Evolutionary conservation across 2,329 filamentous ascomycete genomes (phyloP), one percentile per base, ranked within the genome.

Genomic region (Penicillium sp.): DNA sequence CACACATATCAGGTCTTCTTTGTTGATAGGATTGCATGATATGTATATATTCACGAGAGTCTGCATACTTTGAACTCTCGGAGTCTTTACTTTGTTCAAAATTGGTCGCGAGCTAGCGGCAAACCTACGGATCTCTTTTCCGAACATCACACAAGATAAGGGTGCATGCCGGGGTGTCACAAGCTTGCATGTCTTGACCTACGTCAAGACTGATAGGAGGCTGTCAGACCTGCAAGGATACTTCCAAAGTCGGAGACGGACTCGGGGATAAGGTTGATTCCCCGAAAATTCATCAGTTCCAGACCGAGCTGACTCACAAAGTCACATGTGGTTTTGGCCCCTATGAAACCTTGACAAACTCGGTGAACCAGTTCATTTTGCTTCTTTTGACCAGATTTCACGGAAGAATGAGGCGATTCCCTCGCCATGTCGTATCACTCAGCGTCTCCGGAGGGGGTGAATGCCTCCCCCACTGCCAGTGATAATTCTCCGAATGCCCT

Each of bases 381-480:
- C 24, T 14, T 36, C 22, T 40, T 25, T 13, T n/a, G 8, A 25
- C 9, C 33, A 9, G 7, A 7, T 8, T 36, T 11, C 5, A 36
- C 20, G 16, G 9, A 16, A 40, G 22, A 46, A 50, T 50, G 35
- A 53, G 33, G 31, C 31, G 14, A 41, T 33, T 25, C 22, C 40
- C 39, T 11, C 33, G 41, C 41, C 38, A 63, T 63, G 60, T 60
- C 60, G 18, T 57, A 57, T 45, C 31, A 50, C 40, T 54, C 61
- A 54, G 46, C 46, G 33, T 61, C 57, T 27, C 56, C 61, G 36
- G 59, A 63, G 43, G 54, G 47, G 27, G 33, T 51, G 41, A 54
- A 53, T 30, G 28, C 42, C 13, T 53, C 55, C 33, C 41, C 58
- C 47, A 28, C 44, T 22, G 14, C 49, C 47, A 61, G 53, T 43